Evolutionary conservation across 179 eudicot species (phyloP), one percentile per base, ranked within the genome.

Genomic region (Beta corolliflora): DNA sequence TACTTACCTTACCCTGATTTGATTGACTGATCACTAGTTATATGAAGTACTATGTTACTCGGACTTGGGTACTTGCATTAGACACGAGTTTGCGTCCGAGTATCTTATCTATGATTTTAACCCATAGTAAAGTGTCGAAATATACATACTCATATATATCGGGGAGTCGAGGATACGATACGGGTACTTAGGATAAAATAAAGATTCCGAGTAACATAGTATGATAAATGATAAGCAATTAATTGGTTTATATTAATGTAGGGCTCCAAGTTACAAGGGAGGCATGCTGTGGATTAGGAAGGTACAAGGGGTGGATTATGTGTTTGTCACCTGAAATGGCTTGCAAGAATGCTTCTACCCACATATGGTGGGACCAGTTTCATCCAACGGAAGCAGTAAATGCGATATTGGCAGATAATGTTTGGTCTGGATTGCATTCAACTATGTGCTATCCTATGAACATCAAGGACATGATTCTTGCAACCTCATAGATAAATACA

Each of bases 311-410:
- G 46, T 88, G 91, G 93, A 88, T 94, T 9, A 87, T 87, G 85
- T 94, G 98, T 81, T 71, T 94, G 63, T 87, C 93, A 10, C 87
- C 96, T 41, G 92, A 88, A 71, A 93, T 92, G 98, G 96, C 98
- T 73, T 94, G 98, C 65, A 71, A 44, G 1, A 87, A 93, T 80
- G 94, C 98, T 54, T 89, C 97, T 16, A 86, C 84, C 15, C 93
- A 94, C 86, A 86, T 93, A 45, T 94, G 98, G 98, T 94, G 98
- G 98, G 98, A 94, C 18, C 97, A 93, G 86, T 94, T 92, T 76
- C 98, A 94, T 88, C 98, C 98, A 41, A 94, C 98, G 0, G 93
- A 85, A 73, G 91, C 93, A 16, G 97, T 94, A 41, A 93, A 94
- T 77, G 87, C 67, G 11, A 90, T 94, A 72, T 79, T 94, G 67